Evolutionary conservation across 805 yeast genomes (phyloP).

Genomic region (Blastobotrys muscicola): DNA sequence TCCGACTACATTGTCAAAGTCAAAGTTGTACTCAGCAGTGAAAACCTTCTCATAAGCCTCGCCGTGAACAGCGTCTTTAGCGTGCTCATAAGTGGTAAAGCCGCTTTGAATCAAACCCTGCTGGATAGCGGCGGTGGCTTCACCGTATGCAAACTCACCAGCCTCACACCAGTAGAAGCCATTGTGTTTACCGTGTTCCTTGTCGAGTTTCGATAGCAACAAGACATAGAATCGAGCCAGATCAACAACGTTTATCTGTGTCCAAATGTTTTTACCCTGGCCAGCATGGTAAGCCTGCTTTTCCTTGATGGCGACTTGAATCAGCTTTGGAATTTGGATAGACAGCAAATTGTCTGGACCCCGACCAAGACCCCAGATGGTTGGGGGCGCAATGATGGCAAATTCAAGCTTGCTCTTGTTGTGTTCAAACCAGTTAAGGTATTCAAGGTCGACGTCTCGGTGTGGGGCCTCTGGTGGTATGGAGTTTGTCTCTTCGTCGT

Average conservation of each 20-base stretch:
- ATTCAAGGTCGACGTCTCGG: conserved; percentile 12
- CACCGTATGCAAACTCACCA: conserved; percentile 9
- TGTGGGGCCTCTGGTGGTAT: conserved; percentile 13
- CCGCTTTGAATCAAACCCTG: conserved; percentile 8
- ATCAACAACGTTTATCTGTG: conserved; percentile 13
- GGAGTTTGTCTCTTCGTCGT: conserved; percentile 7
- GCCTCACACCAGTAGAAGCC: conserved; percentile 12
- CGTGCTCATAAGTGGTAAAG: too few relatives aligned
- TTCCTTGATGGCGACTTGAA: conserved; percentile 5
- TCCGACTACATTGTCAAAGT: conserved; percentile 43
- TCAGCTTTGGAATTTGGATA: conserved; percentile 9
- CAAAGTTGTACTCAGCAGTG: too few relatives aligned
- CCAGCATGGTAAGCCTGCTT: conserved; percentile 13
- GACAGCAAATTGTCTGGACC: conserved; percentile 12
- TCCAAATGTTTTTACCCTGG: conserved; percentile 10
- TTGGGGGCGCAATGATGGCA: conserved; percentile 14
- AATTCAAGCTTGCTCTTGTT: conserved; percentile 4
- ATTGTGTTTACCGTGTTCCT: conserved; percentile 8
- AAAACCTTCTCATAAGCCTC: too few relatives aligned
- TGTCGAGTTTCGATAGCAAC: conserved; percentile 1
- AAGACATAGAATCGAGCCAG: conserved; percentile 12
- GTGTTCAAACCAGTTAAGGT: conserved; percentile 6
- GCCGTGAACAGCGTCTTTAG: too few relatives aligned
- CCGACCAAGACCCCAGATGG: conserved; percentile 17
- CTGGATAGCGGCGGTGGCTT: conserved; percentile 10